Percentiles rank a stretch among this genome's conserved stretches.
Evolutionary conservation across 176 grass and related monocot genomes (phyloP).

Genomic region (Cenchrus americanus): DNA sequence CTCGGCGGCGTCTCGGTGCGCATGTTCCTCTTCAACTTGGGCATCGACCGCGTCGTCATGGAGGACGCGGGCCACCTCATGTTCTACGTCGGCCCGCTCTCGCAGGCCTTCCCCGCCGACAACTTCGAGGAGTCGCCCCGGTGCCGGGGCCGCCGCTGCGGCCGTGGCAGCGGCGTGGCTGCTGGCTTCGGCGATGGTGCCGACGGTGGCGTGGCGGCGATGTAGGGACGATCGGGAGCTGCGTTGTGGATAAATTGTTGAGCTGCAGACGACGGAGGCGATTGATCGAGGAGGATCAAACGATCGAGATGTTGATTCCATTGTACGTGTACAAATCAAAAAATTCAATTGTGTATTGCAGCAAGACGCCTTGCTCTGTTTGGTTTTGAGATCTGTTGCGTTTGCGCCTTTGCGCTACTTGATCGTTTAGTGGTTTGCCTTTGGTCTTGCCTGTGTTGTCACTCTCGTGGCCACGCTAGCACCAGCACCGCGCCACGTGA

Average conservation of each 20-base stretch:
- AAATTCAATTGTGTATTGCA: too few relatives aligned
- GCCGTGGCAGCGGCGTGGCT: not conserved
- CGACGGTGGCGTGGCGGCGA: conserved; percentile 2
- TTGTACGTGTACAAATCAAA: too few relatives aligned
- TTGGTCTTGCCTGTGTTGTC: too few relatives aligned
- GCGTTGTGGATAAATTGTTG: not conserved
- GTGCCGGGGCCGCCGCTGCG: conserved; percentile 32
- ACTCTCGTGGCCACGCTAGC: too few relatives aligned
- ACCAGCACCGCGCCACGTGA: too few relatives aligned
- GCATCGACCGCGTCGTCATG: conserved; percentile 53
- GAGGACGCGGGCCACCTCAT: conserved; percentile 40
- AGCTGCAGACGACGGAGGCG: not conserved
- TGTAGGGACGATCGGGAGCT: conserved; percentile 27
- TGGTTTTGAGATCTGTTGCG: too few relatives aligned
- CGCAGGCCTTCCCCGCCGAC: conserved; percentile 49
- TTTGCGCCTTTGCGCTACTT: too few relatives aligned
- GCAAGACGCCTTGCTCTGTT: too few relatives aligned
- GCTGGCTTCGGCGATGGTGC: not conserved
- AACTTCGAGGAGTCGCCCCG: conserved; percentile 53
- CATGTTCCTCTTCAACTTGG: conserved; percentile 53
- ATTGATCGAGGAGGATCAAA: not conserved
- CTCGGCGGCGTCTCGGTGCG: conserved; percentile 56
- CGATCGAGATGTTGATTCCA: not conserved
- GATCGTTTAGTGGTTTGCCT: too few relatives aligned
- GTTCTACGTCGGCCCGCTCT: conserved; percentile 67